Evolutionary conservation across 2,329 filamentous ascomycete species (phyloP), one percentile per base, ranked within the genome.

Genomic region (Grosmannia penicillata): DNA sequence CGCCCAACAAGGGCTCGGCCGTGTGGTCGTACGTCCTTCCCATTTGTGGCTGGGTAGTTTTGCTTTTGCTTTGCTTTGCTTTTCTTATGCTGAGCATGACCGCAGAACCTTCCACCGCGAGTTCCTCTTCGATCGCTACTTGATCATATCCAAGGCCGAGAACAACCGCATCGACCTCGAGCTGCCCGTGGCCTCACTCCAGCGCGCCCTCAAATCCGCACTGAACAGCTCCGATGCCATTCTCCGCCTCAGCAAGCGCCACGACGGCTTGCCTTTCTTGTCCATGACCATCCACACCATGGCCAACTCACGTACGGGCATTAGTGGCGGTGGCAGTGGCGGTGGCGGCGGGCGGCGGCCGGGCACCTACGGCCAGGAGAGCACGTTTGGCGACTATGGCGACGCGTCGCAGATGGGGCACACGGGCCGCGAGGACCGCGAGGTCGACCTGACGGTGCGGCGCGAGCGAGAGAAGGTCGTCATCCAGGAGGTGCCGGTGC

Each of bases 101-200:
- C 6, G 9, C 24, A 43, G 41, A 18, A 43, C 39, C 1, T 45
- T 48, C 15, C 30, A 39, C 19, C 31, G 42, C 69, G 83, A 93
- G 53, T 78, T 85, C 49, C 85, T 98, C 51, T 96, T 98, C 57
- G 72, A 86, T 54, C 66, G 69, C 47, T 94, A 93, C 62, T 74
- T 76, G 38, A 78, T 96, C 48, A 81, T 94, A 56, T 94, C 87
- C 36, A 82, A 82, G 36, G 80, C 86, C 34, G 65, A 66, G 28
- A 68, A 75, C 57, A 94, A 94, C 59, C 83, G 86, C 38, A 95
- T 98, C 61, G 95, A 98, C 60, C 78, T 98, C 46, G 91, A 98
- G 61, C 74, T 98, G 2, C 86, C 91, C 21, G 75, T 96, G n/a
- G 72, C 75, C 13, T 79, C 83, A 2, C 75, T 98, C 18, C 83